A percentile compares a stretch with the other conserved stretches of the same genome.
These are phyloP conservation scores for Papiliotrema laurentii DNA, from an alignment of 1,284 basidiomycete genomes.

Conservation along the genomic window DNA sequence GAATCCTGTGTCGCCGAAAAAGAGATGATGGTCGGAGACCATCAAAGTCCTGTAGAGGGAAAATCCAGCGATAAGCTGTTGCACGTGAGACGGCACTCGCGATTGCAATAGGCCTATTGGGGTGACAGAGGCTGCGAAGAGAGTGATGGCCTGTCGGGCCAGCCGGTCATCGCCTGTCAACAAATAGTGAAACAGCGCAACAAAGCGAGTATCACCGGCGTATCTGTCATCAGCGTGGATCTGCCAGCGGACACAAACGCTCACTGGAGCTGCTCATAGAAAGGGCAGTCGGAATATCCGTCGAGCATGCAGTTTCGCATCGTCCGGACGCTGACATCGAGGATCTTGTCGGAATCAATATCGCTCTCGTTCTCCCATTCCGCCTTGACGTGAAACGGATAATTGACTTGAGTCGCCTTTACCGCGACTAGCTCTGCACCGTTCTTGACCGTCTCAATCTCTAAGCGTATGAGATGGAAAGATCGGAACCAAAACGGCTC, in stretches of 20 bases:
- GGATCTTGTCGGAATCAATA: conserved; percentile 16
- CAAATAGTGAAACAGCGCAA: conserved; percentile 27
- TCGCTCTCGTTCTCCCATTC: conserved; percentile 17
- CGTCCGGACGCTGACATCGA: conserved; percentile 25
- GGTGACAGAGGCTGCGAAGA: conserved; percentile 22
- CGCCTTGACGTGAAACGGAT: conserved; percentile 22
- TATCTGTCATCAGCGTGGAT: conserved; percentile 15
- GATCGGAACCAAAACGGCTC: conserved; percentile 37
- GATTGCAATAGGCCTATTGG: conserved; percentile 28
- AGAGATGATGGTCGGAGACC: conserved; percentile 23
- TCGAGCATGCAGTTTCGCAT: conserved; percentile 35
- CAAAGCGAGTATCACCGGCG: conserved; percentile 25
- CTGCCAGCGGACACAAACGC: not conserved
- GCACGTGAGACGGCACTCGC: conserved; percentile 24
- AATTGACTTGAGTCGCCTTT: conserved; percentile 23
- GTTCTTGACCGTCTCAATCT: conserved; percentile 3
- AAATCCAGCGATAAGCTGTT: conserved; percentile 30
- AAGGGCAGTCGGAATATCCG: conserved; percentile 32
- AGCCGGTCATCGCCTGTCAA: conserved; percentile 28
- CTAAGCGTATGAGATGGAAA: conserved; percentile 18
- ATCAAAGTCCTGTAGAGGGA: conserved; percentile 24
- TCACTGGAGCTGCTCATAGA: conserved; percentile 32
- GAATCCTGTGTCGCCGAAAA: conserved; percentile 18
- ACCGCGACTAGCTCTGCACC: conserved; percentile 12
- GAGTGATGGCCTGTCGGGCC: conserved; percentile 22